These are phyloP conservation scores for Furcasterigmium sp. DNA, from an alignment of 2,329 filamentous ascomycete genomes.

Conservation along the genomic window DNA sequence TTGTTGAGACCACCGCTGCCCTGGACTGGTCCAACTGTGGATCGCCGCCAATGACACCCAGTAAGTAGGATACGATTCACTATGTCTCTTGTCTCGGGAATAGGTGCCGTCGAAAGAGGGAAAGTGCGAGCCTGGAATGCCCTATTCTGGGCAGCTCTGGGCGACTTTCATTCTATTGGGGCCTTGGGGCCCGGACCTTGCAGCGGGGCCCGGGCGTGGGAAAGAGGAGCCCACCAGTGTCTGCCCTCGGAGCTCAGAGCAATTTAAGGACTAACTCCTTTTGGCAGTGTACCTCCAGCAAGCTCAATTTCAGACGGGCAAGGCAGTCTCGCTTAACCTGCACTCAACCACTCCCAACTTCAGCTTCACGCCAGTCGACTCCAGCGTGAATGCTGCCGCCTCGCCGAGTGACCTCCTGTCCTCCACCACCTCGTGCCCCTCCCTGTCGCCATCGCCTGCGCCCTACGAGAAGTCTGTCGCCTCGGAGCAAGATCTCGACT, in stretches of 20 bases:
- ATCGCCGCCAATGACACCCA: slow-evolving; percentile 85
- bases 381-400: slow-evolving; percentile 28
- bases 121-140: too few species aligned
- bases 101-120: too few species aligned
- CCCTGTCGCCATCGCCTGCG: slow-evolving; percentile 80
- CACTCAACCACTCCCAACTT: not conserved
- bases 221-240: too few species aligned
- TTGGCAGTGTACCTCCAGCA: slow-evolving; percentile 39
- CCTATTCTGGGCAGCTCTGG: not conserved
- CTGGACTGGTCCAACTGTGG: slow-evolving; percentile 72
- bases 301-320: slow-evolving; percentile 35
- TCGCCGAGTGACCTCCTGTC: slow-evolving; percentile 60
- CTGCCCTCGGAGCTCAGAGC: too few species aligned
- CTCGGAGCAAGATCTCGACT: slow-evolving; percentile 70
- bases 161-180: not conserved
- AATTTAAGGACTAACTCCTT: slow-evolving; percentile 28
- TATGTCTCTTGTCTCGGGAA: too few species aligned
- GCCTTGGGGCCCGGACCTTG: not conserved
- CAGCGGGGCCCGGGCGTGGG: not conserved
- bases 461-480: slow-evolving; percentile 66
- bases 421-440: slow-evolving; percentile 73
- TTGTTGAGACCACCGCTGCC: slow-evolving; percentile 67
- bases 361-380: too few species aligned
- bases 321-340: slow-evolving; percentile 52
- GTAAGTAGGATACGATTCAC: slow-evolving; percentile 49